Conservation (phyloP, 352 stramenopile species). For the Phytophthora pseudosyringae region DNA sequence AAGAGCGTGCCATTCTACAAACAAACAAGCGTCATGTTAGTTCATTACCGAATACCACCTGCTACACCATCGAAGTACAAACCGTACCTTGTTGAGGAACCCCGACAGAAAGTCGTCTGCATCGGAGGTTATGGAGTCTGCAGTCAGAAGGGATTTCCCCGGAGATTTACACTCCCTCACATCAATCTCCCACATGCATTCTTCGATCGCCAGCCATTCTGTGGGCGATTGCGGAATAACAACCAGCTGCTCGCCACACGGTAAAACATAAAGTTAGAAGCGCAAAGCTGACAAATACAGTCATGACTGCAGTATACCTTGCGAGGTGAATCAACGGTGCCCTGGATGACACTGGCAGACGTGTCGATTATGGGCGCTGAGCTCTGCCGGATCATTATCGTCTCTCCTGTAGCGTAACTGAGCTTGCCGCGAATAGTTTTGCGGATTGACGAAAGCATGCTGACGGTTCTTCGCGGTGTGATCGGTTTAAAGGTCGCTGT, state of each 20-base stretch:
- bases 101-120: conserved; percentile 31
- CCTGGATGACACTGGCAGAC: conserved; percentile 1
- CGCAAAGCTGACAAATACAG: neutral
- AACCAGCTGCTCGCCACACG: conserved; percentile 17
- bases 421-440: conserved; percentile 52
- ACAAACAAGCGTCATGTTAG: conserved; percentile 4
- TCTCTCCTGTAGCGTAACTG: conserved; percentile 26
- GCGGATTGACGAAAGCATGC: conserved; percentile 48
- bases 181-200: conserved; percentile 69
- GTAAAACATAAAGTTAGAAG: conserved; percentile 14
- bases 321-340: neutral
- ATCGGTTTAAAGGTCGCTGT: conserved; percentile 15
- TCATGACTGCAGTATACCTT: conserved; percentile 19
- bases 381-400: conserved; percentile 34
- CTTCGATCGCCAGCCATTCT: conserved; percentile 66
- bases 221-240: conserved; percentile 24
- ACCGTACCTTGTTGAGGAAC: conserved; percentile 40
- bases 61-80: neutral
- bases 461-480: conserved; percentile 38
- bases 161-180: conserved; percentile 26
- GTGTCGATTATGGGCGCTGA: conserved; percentile 30
- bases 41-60: neutral
- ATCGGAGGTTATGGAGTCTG: conserved; percentile 22
- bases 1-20: conserved; percentile 41
- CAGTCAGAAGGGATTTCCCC: conserved; percentile 25